These are phyloP conservation scores for Ophiostoma tasmaniense DNA, from an alignment of 2,329 filamentous ascomycete genomes.

Conservation along the genomic window DNA sequence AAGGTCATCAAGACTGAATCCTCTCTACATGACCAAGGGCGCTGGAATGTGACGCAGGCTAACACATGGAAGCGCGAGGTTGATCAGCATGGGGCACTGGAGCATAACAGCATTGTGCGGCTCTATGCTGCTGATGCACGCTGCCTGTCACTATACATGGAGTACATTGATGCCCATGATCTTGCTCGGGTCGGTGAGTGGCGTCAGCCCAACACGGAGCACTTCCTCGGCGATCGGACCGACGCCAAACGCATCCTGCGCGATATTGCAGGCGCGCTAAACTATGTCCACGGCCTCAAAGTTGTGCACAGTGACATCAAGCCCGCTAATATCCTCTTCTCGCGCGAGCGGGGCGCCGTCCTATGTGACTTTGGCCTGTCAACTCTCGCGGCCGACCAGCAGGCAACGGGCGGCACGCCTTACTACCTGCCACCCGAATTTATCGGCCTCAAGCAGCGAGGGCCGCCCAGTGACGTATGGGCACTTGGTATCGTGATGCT, in stretches of 20 bases:
- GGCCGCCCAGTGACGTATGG: constrained; percentile 50
- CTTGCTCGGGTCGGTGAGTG: constrained; percentile 40
- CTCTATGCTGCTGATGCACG: constrained; percentile 52
- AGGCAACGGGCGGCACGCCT: constrained; percentile 46
- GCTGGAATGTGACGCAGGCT: constrained; percentile 50
- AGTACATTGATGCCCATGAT: constrained; percentile 50
- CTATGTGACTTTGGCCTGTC: constrained; percentile 54
- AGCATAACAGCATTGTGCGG: constrained; percentile 50
- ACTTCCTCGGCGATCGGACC: constrained; percentile 40
- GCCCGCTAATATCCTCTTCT: constrained; percentile 54
- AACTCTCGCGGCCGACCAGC: constrained; percentile 28
- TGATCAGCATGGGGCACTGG: constrained; percentile 45
- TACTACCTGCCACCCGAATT: constrained; percentile 56
- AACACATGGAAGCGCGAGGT: constrained; percentile 53
- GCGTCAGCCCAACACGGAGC: constrained; percentile 39
- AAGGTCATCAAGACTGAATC: constrained; percentile 48
- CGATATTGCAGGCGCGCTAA: constrained; percentile 46
- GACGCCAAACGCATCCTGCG: constrained; percentile 46
- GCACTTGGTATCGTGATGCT: constrained; percentile 53
- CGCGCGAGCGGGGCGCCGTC: constrained; percentile 48
- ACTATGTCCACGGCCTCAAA: constrained; percentile 46
- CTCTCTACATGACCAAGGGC: constrained; percentile 39
- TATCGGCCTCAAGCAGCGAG: constrained; percentile 46
- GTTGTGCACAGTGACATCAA: constrained; percentile 56
- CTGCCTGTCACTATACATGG: constrained; percentile 53